Evolutionary conservation across 805 yeast genomes (phyloP), one percentile per base, ranked within the genome.

Genomic region (Suhomyces canberraensis): DNA sequence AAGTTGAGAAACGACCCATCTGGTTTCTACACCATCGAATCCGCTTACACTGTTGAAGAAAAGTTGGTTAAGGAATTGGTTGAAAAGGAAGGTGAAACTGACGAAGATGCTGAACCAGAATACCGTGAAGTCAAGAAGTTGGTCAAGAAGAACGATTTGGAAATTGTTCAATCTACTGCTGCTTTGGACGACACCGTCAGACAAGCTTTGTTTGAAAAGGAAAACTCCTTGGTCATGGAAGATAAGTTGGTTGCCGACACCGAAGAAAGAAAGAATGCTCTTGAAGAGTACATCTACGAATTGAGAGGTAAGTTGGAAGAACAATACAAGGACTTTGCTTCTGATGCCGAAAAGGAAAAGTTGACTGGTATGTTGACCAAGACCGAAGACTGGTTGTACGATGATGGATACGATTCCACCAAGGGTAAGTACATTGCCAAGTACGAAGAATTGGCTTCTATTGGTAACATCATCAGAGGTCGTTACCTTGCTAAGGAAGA

Each of bases 351-450:
- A 78, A 91, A 91, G 79, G 71, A 69, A 47, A 84, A 77, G 59
- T 75, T 93, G 57, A 64, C 76, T 33, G 84, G 70, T 43, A 75
- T 84, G 75, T 77, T 93, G 61, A 62, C 75, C 58, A 83, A 81
- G 64, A 80, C 98, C 49, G 98, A 93, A 77, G 96, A 91, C 60
- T 93, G 99, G 99, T 79, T 93, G 58, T 93, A 93, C 69, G 95
- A 85, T 45, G 98, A 89, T 40, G 98, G 98, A 60, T 89, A 86
- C 61, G 99, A 93, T 66, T 79, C 97, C 46, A 76, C 90, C 58
- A 90, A 93, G 79, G 98, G 93, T 54, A 87, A 84, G 65, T 93
- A 91, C 76, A 82, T 95, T 68, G 98, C 98, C 59, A 90, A 86
- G 71, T 89, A 89, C 71, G 98, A 93, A 72, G 98, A 93, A 69